Evolutionary conservation across 192 early-diverging fungal genomes (phyloP).

Genomic region (Pilobolus umbonatus): DNA sequence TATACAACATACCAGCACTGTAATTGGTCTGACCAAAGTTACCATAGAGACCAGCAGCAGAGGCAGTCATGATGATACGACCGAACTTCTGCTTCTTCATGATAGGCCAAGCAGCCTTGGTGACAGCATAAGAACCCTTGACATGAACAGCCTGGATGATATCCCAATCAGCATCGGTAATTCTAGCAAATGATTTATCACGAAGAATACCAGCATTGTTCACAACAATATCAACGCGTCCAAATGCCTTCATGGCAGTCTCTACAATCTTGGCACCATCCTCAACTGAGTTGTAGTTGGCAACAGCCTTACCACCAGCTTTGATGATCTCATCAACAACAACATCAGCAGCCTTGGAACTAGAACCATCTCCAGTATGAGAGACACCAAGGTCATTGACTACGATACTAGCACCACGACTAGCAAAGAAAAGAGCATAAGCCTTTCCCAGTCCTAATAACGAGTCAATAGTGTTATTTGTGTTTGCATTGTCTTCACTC

Average conservation of each 20-base stretch:
- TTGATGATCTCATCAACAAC: slow-evolving; percentile 91
- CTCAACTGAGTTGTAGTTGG: slow-evolving; percentile 96
- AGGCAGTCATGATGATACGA: slow-evolving; percentile 84
- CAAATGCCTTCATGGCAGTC: slow-evolving; percentile 93
- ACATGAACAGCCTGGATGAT: slow-evolving; percentile 90
- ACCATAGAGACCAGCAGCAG: slow-evolving; percentile 97
- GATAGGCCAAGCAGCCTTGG: slow-evolving; percentile 94
- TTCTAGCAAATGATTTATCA: slow-evolving; percentile 93
- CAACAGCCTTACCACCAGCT: slow-evolving; percentile 88
- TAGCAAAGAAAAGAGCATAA: slow-evolving; percentile 88
- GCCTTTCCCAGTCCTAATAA: slow-evolving; percentile 68
- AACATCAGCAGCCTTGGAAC: slow-evolving; percentile 80
- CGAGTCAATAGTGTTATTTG: neutral
- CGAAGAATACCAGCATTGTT: slow-evolving; percentile 99
- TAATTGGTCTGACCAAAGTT: slow-evolving; percentile 96
- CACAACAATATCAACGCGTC: slow-evolving; percentile 91
- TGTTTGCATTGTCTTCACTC: no score
- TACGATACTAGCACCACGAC: slow-evolving; percentile 88
- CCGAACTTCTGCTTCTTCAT: slow-evolving; percentile 97
- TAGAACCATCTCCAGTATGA: slow-evolving; percentile 70
- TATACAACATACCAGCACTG: slow-evolving; percentile 49
- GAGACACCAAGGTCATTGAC: slow-evolving; percentile 93
- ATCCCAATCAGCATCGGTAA: slow-evolving; percentile 99
- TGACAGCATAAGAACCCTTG: slow-evolving; percentile 90
- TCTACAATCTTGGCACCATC: slow-evolving; percentile 98